Percentiles rank a stretch among this genome's conserved stretches.
Conservation (phyloP, 1,284 basidiomycete species). For the Ustilago hordei region DNA sequence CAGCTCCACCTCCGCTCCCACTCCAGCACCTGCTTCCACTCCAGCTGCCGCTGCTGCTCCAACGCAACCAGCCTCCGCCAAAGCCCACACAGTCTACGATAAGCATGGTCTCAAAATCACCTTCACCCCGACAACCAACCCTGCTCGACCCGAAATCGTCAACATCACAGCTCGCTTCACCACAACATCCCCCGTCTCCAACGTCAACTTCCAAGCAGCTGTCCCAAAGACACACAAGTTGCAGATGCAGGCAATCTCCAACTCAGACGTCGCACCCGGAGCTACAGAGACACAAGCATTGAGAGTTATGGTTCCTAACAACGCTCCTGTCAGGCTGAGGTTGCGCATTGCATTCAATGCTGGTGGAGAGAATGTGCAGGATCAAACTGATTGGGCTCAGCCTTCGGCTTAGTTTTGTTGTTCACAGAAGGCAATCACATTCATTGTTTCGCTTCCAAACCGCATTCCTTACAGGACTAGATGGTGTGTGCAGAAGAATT, state of each 20-base stretch:
- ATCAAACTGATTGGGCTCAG: slow-evolving; percentile 84
- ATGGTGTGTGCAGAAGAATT: not conserved
- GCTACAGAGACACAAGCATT: slow-evolving; percentile 92
- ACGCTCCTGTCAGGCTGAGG: slow-evolving; percentile 84
- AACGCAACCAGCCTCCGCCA: slow-evolving; percentile 68
- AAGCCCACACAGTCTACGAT: slow-evolving; percentile 88
- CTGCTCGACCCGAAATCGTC: slow-evolving; percentile 84
- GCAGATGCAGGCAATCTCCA: slow-evolving; percentile 98
- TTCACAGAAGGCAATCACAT: not conserved
- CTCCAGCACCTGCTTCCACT: slow-evolving; percentile 77
- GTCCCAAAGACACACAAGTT: slow-evolving; percentile 98
- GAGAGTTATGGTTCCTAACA: slow-evolving; percentile 86
- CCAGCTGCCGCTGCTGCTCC: slow-evolving; percentile 29
- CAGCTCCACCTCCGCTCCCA: slow-evolving; percentile 17
- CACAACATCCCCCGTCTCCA: slow-evolving; percentile 73
- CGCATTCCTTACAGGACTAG: not conserved
- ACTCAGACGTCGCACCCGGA: slow-evolving; percentile 81
- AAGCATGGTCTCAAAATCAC: slow-evolving; percentile 90
- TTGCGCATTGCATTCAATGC: slow-evolving; percentile 83
- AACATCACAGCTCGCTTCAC: slow-evolving; percentile 91
- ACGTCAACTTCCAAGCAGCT: slow-evolving; percentile 94
- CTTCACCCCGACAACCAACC: slow-evolving; percentile 84
- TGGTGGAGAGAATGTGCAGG: slow-evolving; percentile 77
- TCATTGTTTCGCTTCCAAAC: not conserved
- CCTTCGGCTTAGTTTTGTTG: slow-evolving; percentile 18